These are phyloP conservation scores for Lentinula edodes DNA, from an alignment of 768 basidiomycete genomes.

Conservation along the genomic window DNA sequence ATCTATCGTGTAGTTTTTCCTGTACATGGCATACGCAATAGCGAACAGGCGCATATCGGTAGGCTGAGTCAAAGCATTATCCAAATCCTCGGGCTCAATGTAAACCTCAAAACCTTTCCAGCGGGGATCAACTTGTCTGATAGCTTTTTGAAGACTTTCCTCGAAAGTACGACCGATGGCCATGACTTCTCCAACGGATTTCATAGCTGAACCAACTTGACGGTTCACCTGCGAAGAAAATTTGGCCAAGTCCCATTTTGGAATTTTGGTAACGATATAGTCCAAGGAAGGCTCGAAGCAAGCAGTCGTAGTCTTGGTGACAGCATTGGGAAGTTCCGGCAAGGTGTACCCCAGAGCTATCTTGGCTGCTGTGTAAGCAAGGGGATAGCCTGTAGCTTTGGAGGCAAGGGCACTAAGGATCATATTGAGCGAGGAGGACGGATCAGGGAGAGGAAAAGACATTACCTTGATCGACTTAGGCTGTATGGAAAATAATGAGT, in stretches of 20 bases:
- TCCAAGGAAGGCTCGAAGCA: conserved; percentile 99
- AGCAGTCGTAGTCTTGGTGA: conserved; percentile 98
- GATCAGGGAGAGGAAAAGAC: conserved; percentile 13
- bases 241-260: conserved; percentile 99
- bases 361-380: conserved; percentile 98
- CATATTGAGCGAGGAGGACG: neutral
- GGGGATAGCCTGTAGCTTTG: conserved; percentile 97
- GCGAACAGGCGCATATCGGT: conserved; percentile 97
- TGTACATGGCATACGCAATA: conserved; percentile 97
- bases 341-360: conserved; percentile 97
- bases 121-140: conserved; percentile 94
- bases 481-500: conserved; percentile 22
- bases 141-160: conserved; percentile 96
- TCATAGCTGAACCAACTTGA: conserved; percentile 96
- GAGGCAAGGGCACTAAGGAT: conserved; percentile 81
- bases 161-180: conserved; percentile 99
- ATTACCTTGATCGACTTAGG: conserved; percentile 73
- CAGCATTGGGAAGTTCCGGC: conserved; percentile 96
- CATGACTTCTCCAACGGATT: conserved; percentile 99
- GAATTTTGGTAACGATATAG: conserved; percentile 99
- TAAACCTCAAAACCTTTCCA: conserved; percentile 98
- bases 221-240: conserved; percentile 93
- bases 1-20: conserved; percentile 86
- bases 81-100: conserved; percentile 79
- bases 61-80: conserved; percentile 71